phyloP scores from a whole-genome alignment of 495 filamentous ascomycete genomes.

The Lophiostoma macrostomum region DNA sequence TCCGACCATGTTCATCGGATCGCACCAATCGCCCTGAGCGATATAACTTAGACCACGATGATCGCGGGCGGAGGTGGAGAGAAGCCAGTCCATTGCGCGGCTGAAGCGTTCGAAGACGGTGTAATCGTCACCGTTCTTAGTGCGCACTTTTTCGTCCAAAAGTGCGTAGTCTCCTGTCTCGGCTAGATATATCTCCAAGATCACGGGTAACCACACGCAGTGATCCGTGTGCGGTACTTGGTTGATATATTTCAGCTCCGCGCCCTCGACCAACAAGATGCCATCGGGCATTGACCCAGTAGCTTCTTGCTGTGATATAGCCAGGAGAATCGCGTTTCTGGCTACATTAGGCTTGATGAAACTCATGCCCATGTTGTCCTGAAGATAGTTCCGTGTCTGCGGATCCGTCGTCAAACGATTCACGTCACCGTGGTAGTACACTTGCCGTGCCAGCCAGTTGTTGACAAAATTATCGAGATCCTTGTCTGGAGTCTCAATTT shows the following conservation, averaged over 20 bases:
- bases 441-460: constrained; percentile 56
- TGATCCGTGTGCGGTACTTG: constrained; percentile 58
- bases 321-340: constrained; percentile 48
- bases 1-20: constrained; percentile 60
- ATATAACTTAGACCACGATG: constrained; percentile 55
- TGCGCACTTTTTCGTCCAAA: constrained; percentile 46
- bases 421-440: constrained; percentile 57
- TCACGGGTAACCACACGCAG: constrained; percentile 56
- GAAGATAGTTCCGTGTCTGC: constrained; percentile 57
- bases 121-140: constrained; percentile 43
- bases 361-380: constrained; percentile 61
- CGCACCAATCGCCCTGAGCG: constrained; percentile 58
- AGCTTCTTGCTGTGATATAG: constrained; percentile 51
- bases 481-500: constrained; percentile 54
- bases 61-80: constrained; percentile 48
- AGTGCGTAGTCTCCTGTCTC: constrained; percentile 54
- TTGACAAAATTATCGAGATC: constrained; percentile 58
- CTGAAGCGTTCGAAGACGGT: constrained; percentile 55
- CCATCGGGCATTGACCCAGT: constrained; percentile 58
- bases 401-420: constrained; percentile 59
- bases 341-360: constrained; percentile 53
- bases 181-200: constrained; percentile 52
- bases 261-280: constrained; percentile 52
- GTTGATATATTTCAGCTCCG: constrained; percentile 59
- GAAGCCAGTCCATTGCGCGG: constrained; percentile 54